Evolutionary conservation across 2,329 filamentous ascomycete species (phyloP).

Genomic region (Talaromyces amestolkiae): DNA sequence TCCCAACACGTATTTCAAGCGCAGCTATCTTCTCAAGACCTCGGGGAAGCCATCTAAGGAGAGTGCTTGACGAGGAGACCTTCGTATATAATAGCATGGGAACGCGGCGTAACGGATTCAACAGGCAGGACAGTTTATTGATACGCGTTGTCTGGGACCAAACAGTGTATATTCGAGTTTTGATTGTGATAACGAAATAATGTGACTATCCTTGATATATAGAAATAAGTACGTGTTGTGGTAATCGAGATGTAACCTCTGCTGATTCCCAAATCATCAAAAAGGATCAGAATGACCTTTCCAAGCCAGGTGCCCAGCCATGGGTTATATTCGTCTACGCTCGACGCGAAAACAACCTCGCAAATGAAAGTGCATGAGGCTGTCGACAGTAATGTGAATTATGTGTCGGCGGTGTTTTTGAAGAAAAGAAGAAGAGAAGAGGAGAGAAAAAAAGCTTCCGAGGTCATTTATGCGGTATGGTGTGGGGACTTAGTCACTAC

Average conservation of each 20-base stretch:
- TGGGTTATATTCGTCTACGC: slow-evolving; percentile 64
- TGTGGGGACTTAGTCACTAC: slow-evolving; percentile 27
- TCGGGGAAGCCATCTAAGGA: slow-evolving; percentile 55
- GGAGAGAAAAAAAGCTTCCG: slow-evolving; percentile 28
- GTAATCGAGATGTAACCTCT: slow-evolving; percentile 55
- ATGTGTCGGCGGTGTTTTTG: slow-evolving; percentile 52
- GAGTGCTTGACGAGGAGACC: neutral
- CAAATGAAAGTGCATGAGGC: slow-evolving; percentile 48
- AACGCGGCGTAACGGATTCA: slow-evolving; percentile 12
- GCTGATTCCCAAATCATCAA: slow-evolving; percentile 70
- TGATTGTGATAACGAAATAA: slow-evolving; percentile 6
- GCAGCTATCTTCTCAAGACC: slow-evolving; percentile 85
- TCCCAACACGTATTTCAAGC: slow-evolving; percentile 97
- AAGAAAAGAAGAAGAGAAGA: slow-evolving; percentile 38
- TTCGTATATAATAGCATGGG: slow-evolving; percentile 11
- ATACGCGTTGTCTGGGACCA: neutral
- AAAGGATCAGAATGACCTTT: slow-evolving; percentile 61
- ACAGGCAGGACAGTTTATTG: neutral
- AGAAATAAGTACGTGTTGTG: neutral
- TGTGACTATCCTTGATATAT: neutral
- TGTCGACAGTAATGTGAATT: slow-evolving; percentile 60
- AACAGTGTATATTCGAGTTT: neutral
- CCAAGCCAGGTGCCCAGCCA: slow-evolving; percentile 71
- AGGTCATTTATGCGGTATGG: slow-evolving; percentile 14
- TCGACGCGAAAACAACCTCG: slow-evolving; percentile 66